A percentile compares a stretch with the other conserved stretches of the same genome.
Conservation (phyloP, 1,139 yeast genomes). For the Hyphopichia buzzinii region DNA sequence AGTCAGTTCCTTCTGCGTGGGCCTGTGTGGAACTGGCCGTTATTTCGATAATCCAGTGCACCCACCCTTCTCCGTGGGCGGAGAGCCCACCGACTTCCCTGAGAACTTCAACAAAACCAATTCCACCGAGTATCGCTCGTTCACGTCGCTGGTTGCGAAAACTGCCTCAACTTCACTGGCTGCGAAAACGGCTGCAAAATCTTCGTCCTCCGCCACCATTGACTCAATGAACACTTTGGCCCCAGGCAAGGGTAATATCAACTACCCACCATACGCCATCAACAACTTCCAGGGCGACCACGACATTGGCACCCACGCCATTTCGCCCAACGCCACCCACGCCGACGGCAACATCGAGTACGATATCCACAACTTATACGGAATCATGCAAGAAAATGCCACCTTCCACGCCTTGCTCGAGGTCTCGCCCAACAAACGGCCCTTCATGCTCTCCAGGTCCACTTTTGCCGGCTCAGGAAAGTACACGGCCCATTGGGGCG, state of each 20-base stretch:
- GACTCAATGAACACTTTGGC: slow-evolving; percentile 18
- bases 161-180: slow-evolving; percentile 13
- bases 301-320: slow-evolving; percentile 26
- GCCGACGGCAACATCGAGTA: slow-evolving; percentile 29
- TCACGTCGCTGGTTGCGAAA: slow-evolving; percentile 10
- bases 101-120: slow-evolving; percentile 19
- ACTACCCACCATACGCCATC: slow-evolving; percentile 32
- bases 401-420: slow-evolving; percentile 18
- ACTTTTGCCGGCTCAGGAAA: slow-evolving; percentile 20
- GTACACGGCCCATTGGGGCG: slow-evolving; percentile 23
- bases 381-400: slow-evolving; percentile 18
- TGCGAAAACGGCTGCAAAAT: slow-evolving; percentile 8
- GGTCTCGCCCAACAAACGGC: slow-evolving; percentile 17
- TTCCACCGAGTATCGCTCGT: slow-evolving; percentile 17
- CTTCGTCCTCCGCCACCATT: slow-evolving; percentile 14
- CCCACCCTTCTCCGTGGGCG: slow-evolving; percentile 19
- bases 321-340: slow-evolving; percentile 30
- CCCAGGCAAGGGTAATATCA: slow-evolving; percentile 27
- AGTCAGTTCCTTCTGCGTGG: slow-evolving; percentile 31
- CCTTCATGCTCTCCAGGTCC: slow-evolving; percentile 19
- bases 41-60: slow-evolving; percentile 19
- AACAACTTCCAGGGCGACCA: slow-evolving; percentile 22
- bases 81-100: slow-evolving; percentile 15
- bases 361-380: slow-evolving; percentile 21
- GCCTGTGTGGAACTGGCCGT: slow-evolving; percentile 24